phyloP scores from a whole-genome alignment of 768 basidiomycete genomes.

The Dendrothele bispora region DNA sequence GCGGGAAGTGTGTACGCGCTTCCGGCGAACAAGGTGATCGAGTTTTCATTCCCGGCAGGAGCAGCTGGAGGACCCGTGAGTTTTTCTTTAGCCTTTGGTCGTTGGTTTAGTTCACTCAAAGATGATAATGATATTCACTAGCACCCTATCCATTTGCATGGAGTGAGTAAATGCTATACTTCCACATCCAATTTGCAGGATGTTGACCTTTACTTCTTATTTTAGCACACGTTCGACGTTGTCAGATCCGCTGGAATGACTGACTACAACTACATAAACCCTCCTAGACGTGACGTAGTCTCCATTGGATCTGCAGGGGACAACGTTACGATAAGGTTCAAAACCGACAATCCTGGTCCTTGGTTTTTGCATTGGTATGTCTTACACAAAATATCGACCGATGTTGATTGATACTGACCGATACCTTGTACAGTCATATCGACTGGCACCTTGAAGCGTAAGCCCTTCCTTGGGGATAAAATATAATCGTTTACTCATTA shows the following conservation, averaged over 20 bases:
- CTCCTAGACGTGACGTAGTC: constrained; percentile 50
- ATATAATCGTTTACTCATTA: background rate
- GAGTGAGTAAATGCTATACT: constrained; percentile 17
- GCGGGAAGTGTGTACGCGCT: constrained; percentile 36
- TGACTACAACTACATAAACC: constrained; percentile 43
- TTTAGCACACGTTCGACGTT: constrained; percentile 37
- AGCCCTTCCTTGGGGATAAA: constrained; percentile 1
- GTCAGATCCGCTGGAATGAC: constrained; percentile 31
- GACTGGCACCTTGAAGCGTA: constrained; percentile 40
- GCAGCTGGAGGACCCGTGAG: constrained; percentile 27
- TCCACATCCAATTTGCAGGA: background rate
- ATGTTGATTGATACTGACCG: background rate
- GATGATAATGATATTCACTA: too few relatives aligned
- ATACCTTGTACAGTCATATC: constrained; percentile 25
- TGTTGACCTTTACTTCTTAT: background rate
- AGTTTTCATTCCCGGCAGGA: constrained; percentile 41
- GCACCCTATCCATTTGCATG: constrained; percentile 32
- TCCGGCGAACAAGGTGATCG: constrained; percentile 45
- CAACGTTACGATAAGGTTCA: constrained; percentile 39
- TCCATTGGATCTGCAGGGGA: constrained; percentile 29
- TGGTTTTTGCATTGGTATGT: constrained; percentile 32
- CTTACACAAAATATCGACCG: background rate
- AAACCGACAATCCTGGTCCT: constrained; percentile 38
- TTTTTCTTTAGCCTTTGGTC: too few relatives aligned
- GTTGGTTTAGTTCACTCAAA: too few relatives aligned